phyloP scores from a whole-genome alignment of 2,329 filamentous ascomycete species.

The Arthrobotrys iridis region DNA sequence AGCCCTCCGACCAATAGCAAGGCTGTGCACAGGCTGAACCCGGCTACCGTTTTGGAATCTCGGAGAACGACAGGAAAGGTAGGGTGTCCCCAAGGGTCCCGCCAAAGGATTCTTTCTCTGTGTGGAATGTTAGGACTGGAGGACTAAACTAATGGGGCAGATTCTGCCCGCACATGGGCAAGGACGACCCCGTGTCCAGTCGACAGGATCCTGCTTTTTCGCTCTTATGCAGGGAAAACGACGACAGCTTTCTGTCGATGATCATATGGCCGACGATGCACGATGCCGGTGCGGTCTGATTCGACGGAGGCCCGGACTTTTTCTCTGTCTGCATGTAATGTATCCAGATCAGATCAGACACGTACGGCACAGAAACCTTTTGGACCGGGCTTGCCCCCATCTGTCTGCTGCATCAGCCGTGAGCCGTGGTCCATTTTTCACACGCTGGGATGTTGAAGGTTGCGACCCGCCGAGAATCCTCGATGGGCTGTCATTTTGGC shows the following conservation, averaged over 20 bases:
- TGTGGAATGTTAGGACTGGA: no score
- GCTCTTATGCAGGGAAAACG: slow-evolving; percentile 20
- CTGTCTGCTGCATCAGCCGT: slow-evolving; percentile 1
- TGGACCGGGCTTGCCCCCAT: slow-evolving; percentile 15
- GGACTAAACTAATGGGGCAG: no score
- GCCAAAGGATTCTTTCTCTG: neutral
- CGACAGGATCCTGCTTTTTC: neutral
- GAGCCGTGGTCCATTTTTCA: slow-evolving; percentile 16
- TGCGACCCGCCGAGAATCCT: slow-evolving; percentile 5
- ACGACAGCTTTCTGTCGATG: neutral
- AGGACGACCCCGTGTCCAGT: neutral
- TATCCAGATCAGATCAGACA: neutral
- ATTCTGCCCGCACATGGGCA: no score
- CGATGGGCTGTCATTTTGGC: slow-evolving; percentile 44
- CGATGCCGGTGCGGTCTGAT: neutral
- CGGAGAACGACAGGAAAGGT: neutral
- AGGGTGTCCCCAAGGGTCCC: no score
- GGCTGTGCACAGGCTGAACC: neutral
- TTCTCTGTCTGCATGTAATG: neutral
- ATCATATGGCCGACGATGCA: slow-evolving; percentile 6
- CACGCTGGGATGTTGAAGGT: slow-evolving; percentile 1
- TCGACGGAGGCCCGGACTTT: neutral
- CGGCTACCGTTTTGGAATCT: neutral
- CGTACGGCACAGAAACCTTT: no score
- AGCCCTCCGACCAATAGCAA: slow-evolving; percentile 16